phyloP scores from a whole-genome alignment of 2,329 filamentous ascomycete genomes.

The Claviceps capensis region DNA sequence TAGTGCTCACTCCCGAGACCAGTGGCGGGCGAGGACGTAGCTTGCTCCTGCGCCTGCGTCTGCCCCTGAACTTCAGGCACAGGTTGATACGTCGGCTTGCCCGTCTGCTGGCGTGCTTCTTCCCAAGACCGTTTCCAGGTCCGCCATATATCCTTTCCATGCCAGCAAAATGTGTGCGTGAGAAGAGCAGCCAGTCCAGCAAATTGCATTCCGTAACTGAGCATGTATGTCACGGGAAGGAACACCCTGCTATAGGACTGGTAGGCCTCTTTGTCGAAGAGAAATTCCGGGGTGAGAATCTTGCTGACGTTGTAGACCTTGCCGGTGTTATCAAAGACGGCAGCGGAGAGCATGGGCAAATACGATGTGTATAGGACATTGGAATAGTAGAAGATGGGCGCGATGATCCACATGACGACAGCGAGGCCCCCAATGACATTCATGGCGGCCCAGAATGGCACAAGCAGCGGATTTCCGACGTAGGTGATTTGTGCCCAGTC shows the following conservation, averaged over 20 bases:
- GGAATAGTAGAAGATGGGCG: constrained; percentile 66
- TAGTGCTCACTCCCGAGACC: constrained; percentile 10
- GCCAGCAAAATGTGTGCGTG: constrained; percentile 73
- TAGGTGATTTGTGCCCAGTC: constrained; percentile 87
- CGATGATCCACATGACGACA: constrained; percentile 73
- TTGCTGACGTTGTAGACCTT: constrained; percentile 68
- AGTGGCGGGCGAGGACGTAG: constrained; percentile 9
- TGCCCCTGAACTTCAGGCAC: constrained; percentile 15
- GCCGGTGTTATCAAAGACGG: constrained; percentile 76
- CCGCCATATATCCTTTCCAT: constrained; percentile 67
- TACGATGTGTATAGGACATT: constrained; percentile 72
- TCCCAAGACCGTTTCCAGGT: constrained; percentile 59
- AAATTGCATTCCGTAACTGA: constrained; percentile 79
- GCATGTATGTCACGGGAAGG: constrained; percentile 72
- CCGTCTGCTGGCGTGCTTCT: constrained; percentile 39
- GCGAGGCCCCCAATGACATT: constrained; percentile 72
- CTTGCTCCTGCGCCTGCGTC: neutral
- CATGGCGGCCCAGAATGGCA: constrained; percentile 75
- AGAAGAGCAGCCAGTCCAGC: constrained; percentile 67
- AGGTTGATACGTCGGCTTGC: constrained; percentile 39
- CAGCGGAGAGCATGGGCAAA: constrained; percentile 73
- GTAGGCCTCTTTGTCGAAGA: constrained; percentile 68
- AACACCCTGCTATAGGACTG: constrained; percentile 73
- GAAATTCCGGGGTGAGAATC: constrained; percentile 63
- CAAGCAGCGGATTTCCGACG: constrained; percentile 71